A percentile compares a stretch with the other conserved stretches of the same genome.
These are phyloP conservation scores for Coemansia sp. DNA, from an alignment of 192 early-diverging fungal genomes.

Conservation along the genomic window DNA sequence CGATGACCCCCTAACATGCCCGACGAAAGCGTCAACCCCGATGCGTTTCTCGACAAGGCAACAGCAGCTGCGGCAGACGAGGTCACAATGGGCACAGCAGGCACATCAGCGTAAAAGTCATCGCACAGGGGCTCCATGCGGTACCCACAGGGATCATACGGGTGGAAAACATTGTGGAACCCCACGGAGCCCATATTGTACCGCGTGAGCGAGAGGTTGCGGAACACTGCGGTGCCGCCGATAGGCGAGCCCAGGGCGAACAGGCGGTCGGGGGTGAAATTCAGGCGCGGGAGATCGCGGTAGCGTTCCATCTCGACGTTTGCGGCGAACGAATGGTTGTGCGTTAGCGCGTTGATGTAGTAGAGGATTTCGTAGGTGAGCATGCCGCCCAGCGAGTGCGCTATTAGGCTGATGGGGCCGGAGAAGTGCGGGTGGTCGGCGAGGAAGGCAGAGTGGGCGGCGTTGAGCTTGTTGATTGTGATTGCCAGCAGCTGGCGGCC, in stretches of 20 bases:
- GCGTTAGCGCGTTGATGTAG: conserved; percentile 13
- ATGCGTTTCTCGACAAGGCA: neutral
- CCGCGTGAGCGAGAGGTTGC: conserved; percentile 54
- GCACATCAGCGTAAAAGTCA: conserved; percentile 48
- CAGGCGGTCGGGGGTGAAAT: conserved; percentile 27
- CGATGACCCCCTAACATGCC: no score
- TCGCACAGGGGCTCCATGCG: conserved; percentile 64
- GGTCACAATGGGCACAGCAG: conserved; percentile 43
- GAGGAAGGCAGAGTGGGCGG: conserved; percentile 56
- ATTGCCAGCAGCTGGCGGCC: conserved; percentile 53
- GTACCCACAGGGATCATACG: conserved; percentile 74
- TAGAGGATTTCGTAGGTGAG: conserved; percentile 66
- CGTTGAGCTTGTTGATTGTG: conserved; percentile 57
- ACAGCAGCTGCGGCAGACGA: no score
- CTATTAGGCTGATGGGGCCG: conserved; percentile 60
- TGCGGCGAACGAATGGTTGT: conserved; percentile 4
- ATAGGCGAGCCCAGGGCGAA: conserved; percentile 36
- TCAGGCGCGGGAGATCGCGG: conserved; percentile 12
- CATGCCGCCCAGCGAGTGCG: conserved; percentile 68
- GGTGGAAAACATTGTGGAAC: conserved; percentile 73
- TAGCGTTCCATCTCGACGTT: conserved; percentile 22
- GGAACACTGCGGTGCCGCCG: conserved; percentile 64
- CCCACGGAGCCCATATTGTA: conserved; percentile 57
- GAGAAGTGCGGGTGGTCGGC: conserved; percentile 59
- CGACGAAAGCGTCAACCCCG: no score